These are phyloP conservation scores for Alloteropsis semialata DNA, from an alignment of 176 grass and related monocot genomes.

Conservation along the genomic window DNA sequence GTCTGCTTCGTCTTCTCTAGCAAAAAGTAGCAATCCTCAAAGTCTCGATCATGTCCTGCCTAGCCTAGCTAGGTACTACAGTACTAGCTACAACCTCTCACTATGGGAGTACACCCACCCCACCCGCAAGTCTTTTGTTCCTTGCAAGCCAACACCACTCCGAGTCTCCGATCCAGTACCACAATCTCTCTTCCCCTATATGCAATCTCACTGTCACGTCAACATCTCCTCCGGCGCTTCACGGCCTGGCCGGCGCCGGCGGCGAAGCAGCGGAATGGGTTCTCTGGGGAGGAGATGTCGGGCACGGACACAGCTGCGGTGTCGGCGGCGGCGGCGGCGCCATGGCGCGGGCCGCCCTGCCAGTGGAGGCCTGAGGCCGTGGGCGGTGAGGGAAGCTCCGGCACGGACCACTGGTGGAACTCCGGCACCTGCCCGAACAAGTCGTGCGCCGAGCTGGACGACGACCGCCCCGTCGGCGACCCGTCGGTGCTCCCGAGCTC, in stretches of 20 bases:
- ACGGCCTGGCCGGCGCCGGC: background rate
- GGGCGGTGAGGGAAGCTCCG: conserved; percentile 68
- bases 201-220: background rate
- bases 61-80: background rate
- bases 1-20: conserved; percentile 2
- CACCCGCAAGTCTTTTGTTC: background rate
- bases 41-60: background rate
- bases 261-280: conserved; percentile 43
- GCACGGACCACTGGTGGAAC: conserved; percentile 60
- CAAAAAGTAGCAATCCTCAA: background rate
- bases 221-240: conserved; percentile 51
- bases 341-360: conserved; percentile 33
- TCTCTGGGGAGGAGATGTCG: conserved; percentile 53
- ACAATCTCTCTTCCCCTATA: background rate
- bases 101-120: background rate
- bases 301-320: conserved; percentile 39
- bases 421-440: conserved; percentile 69
- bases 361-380: conserved; percentile 70
- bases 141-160: background rate
- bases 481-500: conserved; percentile 61
- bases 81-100: background rate
- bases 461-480: conserved; percentile 46
- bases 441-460: conserved; percentile 23
- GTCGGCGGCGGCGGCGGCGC: background rate
- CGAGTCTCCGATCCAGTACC: too few species aligned